Percentiles rank a stretch among this genome's conserved stretches.
Conservation (phyloP, 805 yeast species). For the Kazachstania viticola region DNA sequence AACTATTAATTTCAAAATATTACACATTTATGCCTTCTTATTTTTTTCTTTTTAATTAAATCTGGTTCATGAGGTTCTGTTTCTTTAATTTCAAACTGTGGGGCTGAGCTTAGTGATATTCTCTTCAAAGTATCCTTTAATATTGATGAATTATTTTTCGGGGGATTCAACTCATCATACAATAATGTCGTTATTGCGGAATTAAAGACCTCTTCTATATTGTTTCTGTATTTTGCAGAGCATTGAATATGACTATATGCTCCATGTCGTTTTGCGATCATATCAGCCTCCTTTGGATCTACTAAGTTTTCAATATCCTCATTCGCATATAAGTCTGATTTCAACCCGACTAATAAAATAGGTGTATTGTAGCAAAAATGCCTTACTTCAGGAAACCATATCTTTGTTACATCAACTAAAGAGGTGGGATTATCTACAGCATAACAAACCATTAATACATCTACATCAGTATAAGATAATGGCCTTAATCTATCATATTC, state of each 20-base stretch:
- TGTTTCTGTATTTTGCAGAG: slow-evolving; percentile 60
- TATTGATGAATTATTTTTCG: slow-evolving; percentile 4
- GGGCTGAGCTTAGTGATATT: not conserved
- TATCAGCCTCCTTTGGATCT: slow-evolving; percentile 39
- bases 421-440: slow-evolving; percentile 52
- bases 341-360: slow-evolving; percentile 70
- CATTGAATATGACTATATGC: slow-evolving; percentile 70
- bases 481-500: slow-evolving; percentile 76
- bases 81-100: not conserved
- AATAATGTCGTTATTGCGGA: slow-evolving; percentile 32
- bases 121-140: slow-evolving; percentile 9
- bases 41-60: slow-evolving; percentile 1
- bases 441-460: slow-evolving; percentile 65
- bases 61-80: not conserved
- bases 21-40: slow-evolving; percentile 4
- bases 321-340: slow-evolving; percentile 43
- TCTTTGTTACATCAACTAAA: slow-evolving; percentile 61
- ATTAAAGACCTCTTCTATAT: slow-evolving; percentile 58
- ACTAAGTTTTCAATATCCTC: slow-evolving; percentile 13
- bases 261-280: slow-evolving; percentile 46
- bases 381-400: slow-evolving; percentile 80
- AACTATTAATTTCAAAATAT: slow-evolving; percentile 3
- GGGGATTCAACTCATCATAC: slow-evolving; percentile 5
- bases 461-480: slow-evolving; percentile 67
- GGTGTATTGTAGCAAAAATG: slow-evolving; percentile 79